phyloP scores from a whole-genome alignment of 306 rosid species.

The Casuarina glauca region DNA sequence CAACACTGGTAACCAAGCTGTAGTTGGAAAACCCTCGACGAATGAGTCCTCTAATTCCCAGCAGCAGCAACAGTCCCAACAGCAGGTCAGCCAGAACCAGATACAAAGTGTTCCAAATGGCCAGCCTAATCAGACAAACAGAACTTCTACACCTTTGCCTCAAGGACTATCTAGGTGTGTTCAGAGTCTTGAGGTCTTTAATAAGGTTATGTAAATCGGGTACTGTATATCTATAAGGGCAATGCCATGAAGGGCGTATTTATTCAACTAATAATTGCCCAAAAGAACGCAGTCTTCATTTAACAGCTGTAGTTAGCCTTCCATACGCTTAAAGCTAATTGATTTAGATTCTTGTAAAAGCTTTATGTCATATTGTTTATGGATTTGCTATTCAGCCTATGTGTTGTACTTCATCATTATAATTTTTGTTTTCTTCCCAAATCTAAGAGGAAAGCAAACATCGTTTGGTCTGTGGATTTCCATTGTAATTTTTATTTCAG shows the following conservation, averaged over 20 bases:
- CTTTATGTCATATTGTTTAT: slow-evolving; percentile 31
- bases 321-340: slow-evolving; percentile 25
- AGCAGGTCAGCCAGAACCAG: slow-evolving; percentile 61
- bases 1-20: slow-evolving; percentile 55
- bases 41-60: slow-evolving; percentile 79
- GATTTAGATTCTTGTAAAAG: slow-evolving; percentile 23
- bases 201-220: slow-evolving; percentile 46
- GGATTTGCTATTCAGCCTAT: slow-evolving; percentile 12
- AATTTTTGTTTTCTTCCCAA: background rate
- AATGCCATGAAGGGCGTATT: slow-evolving; percentile 31
- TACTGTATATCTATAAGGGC: slow-evolving; percentile 38
- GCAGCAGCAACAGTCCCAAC: slow-evolving; percentile 81
- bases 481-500: background rate
- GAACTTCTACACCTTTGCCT: slow-evolving; percentile 74
- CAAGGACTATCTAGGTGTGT: slow-evolving; percentile 99
- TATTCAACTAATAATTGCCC: slow-evolving; percentile 31
- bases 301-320: slow-evolving; percentile 39
- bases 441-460: background rate
- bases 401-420: slow-evolving; percentile 8
- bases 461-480: background rate
- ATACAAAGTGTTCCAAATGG: slow-evolving; percentile 61
- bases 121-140: slow-evolving; percentile 74
- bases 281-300: slow-evolving; percentile 24
- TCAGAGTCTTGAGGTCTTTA: slow-evolving; percentile 74
- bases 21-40: slow-evolving; percentile 59